A percentile compares a stretch with the other conserved stretches of the same genome.
phyloP scores from a whole-genome alignment of 345 rosid genomes.

The Eucalyptus caleyi region DNA sequence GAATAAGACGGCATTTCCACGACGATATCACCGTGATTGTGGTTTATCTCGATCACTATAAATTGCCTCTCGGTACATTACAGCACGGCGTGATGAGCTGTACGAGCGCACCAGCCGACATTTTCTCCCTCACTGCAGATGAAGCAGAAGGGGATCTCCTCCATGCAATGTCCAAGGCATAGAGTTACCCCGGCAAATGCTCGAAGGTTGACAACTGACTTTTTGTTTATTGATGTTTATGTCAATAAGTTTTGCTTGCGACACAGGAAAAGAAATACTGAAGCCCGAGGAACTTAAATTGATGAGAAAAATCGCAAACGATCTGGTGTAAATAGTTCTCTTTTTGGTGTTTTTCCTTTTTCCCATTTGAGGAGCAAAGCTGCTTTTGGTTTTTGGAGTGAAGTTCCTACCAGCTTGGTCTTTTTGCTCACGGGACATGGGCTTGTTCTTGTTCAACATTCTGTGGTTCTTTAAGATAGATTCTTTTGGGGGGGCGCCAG shows the following conservation, averaged over 20 bases:
- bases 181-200: background rate
- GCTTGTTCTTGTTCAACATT: background rate
- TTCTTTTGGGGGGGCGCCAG: background rate
- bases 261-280: background rate
- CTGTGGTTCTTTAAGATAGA: background rate
- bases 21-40: conserved; percentile 72
- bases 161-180: background rate
- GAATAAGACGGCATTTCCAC: conserved; percentile 66
- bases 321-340: background rate
- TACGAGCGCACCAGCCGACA: conserved; percentile 61
- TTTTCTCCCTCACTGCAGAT: conserved; percentile 47
- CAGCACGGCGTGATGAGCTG: conserved; percentile 22
- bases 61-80: conserved; percentile 4
- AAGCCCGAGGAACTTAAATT: background rate
- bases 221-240: background rate
- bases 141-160: conserved; percentile 8
- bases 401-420: background rate
- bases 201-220: background rate
- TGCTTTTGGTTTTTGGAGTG: background rate
- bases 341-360: background rate
- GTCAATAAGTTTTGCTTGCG: background rate
- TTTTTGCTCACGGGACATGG: background rate
- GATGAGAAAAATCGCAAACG: background rate
- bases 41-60: conserved; percentile 57
- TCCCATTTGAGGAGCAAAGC: background rate